Conservation (phyloP, 305 asterid species). For the Coffea humblotiana region DNA sequence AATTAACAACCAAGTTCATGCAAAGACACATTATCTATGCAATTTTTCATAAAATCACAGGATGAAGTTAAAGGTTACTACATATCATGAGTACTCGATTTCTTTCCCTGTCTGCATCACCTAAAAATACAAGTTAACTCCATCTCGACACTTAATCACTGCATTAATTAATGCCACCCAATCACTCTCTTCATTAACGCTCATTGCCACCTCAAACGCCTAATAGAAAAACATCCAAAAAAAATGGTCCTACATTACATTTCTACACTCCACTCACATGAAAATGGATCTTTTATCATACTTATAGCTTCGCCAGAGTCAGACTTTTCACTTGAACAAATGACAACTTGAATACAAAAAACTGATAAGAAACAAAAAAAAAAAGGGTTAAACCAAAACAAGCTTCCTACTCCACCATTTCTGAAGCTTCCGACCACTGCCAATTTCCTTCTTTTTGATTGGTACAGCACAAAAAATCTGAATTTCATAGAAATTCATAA, state of each 20-base stretch:
- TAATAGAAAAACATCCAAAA: neutral
- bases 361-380: no score
- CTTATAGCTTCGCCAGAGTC: neutral
- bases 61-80: neutral
- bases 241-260: neutral
- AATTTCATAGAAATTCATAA: neutral
- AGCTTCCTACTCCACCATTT: slow-evolving; percentile 29
- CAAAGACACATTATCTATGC: neutral
- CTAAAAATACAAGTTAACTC: slow-evolving; percentile 1
- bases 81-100: neutral
- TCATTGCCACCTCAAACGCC: neutral
- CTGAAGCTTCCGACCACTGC: neutral
- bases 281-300: neutral
- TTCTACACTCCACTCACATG: neutral
- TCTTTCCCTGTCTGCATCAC: neutral
- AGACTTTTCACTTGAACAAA: neutral
- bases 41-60: neutral
- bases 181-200: neutral
- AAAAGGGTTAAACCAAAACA: neutral
- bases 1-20: neutral
- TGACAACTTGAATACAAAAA: neutral
- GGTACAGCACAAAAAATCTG: neutral
- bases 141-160: neutral
- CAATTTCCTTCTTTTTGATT: neutral
- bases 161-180: neutral